Evolutionary conservation across 768 basidiomycete species (phyloP).

Genomic region (Boletus pseudo-olivaceus): DNA sequence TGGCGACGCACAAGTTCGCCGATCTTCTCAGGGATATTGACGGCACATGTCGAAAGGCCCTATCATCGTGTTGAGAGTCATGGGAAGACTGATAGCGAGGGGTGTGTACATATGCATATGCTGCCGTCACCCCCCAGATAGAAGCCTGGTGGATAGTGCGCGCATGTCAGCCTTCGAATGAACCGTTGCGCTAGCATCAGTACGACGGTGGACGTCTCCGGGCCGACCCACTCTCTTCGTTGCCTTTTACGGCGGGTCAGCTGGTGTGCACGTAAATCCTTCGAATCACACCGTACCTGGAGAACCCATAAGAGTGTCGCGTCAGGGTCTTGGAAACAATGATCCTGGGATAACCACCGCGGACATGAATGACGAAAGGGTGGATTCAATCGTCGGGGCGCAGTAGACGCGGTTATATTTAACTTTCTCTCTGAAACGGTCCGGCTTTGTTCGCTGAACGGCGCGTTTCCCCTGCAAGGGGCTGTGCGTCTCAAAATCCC

Average conservation of each 20-base stretch:
- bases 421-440: not conserved
- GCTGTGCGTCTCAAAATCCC: not conserved
- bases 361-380: not conserved
- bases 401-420: not conserved
- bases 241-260: not conserved
- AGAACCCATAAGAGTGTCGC: too few species aligned
- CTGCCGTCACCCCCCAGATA: slow-evolving; percentile 11
- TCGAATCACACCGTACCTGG: not conserved
- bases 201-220: too few species aligned
- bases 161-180: not conserved
- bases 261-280: not conserved
- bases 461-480: not conserved
- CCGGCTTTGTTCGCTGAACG: not conserved
- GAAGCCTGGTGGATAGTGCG: slow-evolving; percentile 4
- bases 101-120: not conserved
- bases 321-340: too few species aligned
- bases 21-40: slow-evolving; percentile 2
- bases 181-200: not conserved
- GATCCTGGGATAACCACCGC: not conserved
- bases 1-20: not conserved
- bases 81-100: slow-evolving; percentile 1
- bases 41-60: not conserved
- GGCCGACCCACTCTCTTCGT: not conserved
- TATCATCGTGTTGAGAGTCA: not conserved
- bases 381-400: too few species aligned